Evolutionary conservation across 2,329 filamentous ascomycete species (phyloP).

Genomic region (Fusarium falciforme): DNA sequence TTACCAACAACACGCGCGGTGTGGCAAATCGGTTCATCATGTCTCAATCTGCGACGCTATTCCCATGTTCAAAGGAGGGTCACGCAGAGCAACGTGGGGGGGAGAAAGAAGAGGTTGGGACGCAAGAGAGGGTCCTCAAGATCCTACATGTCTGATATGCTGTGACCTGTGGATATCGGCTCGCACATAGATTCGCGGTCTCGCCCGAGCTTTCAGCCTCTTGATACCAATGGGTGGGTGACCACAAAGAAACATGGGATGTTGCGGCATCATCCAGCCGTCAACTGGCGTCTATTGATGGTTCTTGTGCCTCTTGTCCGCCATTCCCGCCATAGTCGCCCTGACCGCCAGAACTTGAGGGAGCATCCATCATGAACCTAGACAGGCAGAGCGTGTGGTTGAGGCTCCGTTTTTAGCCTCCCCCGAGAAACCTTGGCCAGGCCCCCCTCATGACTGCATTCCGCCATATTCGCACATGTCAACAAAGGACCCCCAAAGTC

Average conservation of each 20-base stretch:
- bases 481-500: background rate
- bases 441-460: constrained; percentile 4
- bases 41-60: constrained; percentile 37
- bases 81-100: constrained; percentile 33
- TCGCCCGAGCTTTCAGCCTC: constrained; percentile 1
- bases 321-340: constrained; percentile 8
- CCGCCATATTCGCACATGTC: constrained; percentile 26
- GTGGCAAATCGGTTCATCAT: constrained; percentile 31
- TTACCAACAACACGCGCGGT: constrained; percentile 11
- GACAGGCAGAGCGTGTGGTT: constrained; percentile 10
- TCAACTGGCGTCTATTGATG: constrained; percentile 13
- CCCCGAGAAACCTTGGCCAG: background rate
- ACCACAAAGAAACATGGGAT: background rate
- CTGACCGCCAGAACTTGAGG: background rate
- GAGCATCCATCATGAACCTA: constrained; percentile 4
- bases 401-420: constrained; percentile 24
- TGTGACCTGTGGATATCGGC: background rate
- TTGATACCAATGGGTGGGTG: background rate
- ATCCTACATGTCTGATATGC: constrained; percentile 2
- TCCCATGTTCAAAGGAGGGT: constrained; percentile 21
- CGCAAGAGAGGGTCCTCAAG: background rate
- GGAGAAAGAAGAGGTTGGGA: constrained; percentile 9
- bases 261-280: constrained; percentile 22
- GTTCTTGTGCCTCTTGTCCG: constrained; percentile 14
- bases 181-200: background rate